Percentiles rank a stretch among this genome's conserved stretches.
Evolutionary conservation across 441 rosid genomes (phyloP).

Genomic region (Bruguiera hainesii): DNA sequence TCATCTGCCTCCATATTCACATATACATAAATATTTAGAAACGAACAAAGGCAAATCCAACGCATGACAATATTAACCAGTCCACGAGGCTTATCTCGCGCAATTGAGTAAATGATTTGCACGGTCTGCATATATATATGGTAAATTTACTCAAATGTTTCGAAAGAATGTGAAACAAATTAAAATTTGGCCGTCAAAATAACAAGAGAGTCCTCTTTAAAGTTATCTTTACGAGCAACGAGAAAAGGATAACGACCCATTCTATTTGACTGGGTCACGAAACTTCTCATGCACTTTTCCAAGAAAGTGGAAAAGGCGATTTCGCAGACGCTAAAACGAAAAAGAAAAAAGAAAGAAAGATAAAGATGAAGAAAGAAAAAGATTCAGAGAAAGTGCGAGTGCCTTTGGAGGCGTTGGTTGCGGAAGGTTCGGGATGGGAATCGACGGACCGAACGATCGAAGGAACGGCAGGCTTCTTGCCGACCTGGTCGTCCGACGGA

Average conservation of each 20-base stretch:
- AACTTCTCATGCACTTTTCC: not conserved
- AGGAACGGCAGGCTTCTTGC: slow-evolving; percentile 35
- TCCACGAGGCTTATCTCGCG: no score
- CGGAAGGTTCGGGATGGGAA: slow-evolving; percentile 47
- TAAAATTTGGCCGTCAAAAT: not conserved
- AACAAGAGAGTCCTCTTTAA: no score
- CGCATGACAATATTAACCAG: no score
- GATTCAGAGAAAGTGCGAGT: not conserved
- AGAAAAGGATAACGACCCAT: no score
- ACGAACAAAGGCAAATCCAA: no score
- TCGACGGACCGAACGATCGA: slow-evolving; percentile 58
- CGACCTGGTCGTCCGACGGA: slow-evolving; percentile 27
- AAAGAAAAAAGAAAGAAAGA: slow-evolving; percentile 6
- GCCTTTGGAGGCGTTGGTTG: slow-evolving; percentile 57
- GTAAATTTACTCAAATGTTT: no score
- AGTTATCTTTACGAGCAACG: no score
- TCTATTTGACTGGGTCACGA: not conserved
- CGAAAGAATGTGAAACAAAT: not conserved
- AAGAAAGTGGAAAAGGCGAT: not conserved
- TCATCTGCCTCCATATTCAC: no score
- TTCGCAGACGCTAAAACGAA: not conserved
- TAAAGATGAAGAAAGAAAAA: not conserved
- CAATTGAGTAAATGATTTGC: no score
- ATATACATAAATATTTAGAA: no score
- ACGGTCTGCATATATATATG: no score